Conservation (phyloP, 208 protist genomes). For the Leishmania turanica region DNA sequence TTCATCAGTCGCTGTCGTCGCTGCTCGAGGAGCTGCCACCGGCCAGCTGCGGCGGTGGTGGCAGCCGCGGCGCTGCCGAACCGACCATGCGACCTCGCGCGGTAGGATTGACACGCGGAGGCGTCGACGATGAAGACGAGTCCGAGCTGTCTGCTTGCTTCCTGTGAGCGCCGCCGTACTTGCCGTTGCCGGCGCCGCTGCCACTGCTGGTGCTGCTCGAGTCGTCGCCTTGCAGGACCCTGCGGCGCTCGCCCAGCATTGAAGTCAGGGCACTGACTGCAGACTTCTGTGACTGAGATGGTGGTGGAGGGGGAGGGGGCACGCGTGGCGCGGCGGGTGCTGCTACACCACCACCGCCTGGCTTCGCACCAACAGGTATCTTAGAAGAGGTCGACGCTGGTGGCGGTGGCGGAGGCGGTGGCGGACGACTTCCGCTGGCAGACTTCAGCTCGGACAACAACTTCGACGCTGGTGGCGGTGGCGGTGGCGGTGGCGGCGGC, state of each 20-base stretch:
- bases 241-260: constrained; percentile 14
- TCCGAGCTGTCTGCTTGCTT: not conserved
- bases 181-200: not conserved
- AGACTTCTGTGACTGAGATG: not conserved
- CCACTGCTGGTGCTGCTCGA: constrained; percentile 14
- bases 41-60: constrained; percentile 5
- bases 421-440: constrained; percentile 6
- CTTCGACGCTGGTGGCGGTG: constrained; percentile 17
- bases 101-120: not conserved
- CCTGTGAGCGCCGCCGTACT: not conserved
- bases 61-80: not conserved
- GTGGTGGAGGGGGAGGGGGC: constrained; percentile 14
- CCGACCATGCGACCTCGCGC: not conserved
- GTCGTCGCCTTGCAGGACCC: constrained; percentile 8
- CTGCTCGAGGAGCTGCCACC: not conserved
- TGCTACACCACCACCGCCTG: not conserved
- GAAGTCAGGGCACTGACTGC: constrained; percentile 4
- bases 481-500: constrained; percentile 32
- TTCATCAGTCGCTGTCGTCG: constrained; percentile 24
- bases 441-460: constrained; percentile 1
- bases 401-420: constrained; percentile 2
- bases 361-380: not conserved
- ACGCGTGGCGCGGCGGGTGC: constrained; percentile 4
- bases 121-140: not conserved
- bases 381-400: not conserved